Evolutionary conservation across 495 filamentous ascomycete genomes (phyloP), one percentile per base, ranked within the genome.

Genomic region (Daldinia childiae): DNA sequence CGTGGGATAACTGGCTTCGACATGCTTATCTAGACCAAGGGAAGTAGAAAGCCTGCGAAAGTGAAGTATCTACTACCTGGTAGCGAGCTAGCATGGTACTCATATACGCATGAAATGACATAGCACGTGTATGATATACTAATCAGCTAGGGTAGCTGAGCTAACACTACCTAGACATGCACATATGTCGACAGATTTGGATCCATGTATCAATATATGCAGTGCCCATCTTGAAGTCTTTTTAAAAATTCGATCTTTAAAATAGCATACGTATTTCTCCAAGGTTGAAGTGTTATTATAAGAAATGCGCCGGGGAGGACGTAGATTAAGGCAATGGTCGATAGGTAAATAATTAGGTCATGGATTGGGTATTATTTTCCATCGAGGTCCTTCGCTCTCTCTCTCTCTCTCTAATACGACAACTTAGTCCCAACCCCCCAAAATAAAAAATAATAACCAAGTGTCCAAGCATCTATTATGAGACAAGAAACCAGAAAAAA

Each of bases 41-140:
- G 7, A 48, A 48, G 9, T 11, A 24, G 3, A 48, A 48, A 8
- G 19, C 8, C 8, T 4, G 19, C 21, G 19, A 21, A 24, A 4
- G 43, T 4, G 9, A 19, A 48, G 43, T 48, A 48, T 48, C 43
- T 48, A 48, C 9, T 24, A 11, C 43, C 19, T 48, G 4, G 43
- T 12, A 48, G 43, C 24, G 19, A 24, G 8, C 3, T 4, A 12
- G 17, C 19, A 24, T 8, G 19, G 8, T 17, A 48, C 14, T 14
- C 34, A 8, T 55, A 19, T 29, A 48, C 19, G 21, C 30, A 63
- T 12, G 51, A 21, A 43, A 27, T 6, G 4, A 38, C 19, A 38
- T 39, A n/a, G 60, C 32, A 48, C 11, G 19, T 74, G 73, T 76
- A 76, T 65, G 67, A 70, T 60, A 71, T 66, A 41, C 66, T 26